These are phyloP conservation scores for Amylocarpus encephaloides DNA, from an alignment of 2,329 filamentous ascomycete genomes.

Conservation along the genomic window DNA sequence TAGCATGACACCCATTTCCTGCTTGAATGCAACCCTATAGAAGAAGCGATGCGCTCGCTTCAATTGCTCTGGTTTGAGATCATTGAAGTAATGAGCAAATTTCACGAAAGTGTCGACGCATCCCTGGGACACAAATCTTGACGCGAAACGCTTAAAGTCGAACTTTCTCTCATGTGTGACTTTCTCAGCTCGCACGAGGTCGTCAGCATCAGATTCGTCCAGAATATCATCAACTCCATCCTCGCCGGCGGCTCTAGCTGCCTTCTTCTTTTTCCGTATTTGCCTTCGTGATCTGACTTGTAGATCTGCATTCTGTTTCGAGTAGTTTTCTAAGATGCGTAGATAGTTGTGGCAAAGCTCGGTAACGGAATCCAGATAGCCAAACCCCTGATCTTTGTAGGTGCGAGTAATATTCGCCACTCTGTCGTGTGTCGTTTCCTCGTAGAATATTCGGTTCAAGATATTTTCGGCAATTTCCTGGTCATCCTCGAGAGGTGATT, in stretches of 20 bases:
- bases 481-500: conserved; percentile 81
- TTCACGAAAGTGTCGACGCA: conserved; percentile 84
- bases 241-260: conserved; percentile 40
- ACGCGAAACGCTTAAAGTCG: conserved; percentile 78
- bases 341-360: conserved; percentile 89
- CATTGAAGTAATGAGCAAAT: conserved; percentile 73
- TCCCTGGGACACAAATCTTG: conserved; percentile 74
- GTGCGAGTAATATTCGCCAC: conserved; percentile 71
- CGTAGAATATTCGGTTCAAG: conserved; percentile 94
- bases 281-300: conserved; percentile 79
- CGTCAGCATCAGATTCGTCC: conserved; percentile 67
- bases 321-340: conserved; percentile 85
- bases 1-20: conserved; percentile 81
- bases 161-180: conserved; percentile 82
- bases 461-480: conserved; percentile 98
- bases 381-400: conserved; percentile 93
- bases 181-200: conserved; percentile 63
- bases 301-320: conserved; percentile 90
- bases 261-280: conserved; percentile 66
- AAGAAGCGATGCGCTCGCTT: conserved; percentile 93
- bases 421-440: conserved; percentile 86
- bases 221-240: conserved; percentile 44
- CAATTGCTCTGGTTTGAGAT: conserved; percentile 71
- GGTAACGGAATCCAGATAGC: conserved; percentile 86
- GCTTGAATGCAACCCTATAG: conserved; percentile 90